These are phyloP conservation scores for Rubia tinctorum DNA, from an alignment of 305 asterid species.

Conservation along the genomic window DNA sequence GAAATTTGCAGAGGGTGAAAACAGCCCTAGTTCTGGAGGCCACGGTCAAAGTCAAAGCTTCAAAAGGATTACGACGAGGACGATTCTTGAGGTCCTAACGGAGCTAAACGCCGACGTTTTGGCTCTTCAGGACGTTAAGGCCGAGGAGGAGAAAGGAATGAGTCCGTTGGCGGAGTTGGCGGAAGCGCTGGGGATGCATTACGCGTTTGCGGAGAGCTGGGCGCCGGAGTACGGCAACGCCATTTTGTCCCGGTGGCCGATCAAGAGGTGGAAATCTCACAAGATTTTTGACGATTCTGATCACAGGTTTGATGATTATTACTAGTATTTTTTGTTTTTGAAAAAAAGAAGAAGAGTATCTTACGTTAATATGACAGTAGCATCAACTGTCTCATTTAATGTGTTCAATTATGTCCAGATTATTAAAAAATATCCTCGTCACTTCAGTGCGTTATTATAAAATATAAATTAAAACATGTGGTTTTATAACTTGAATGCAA, in stretches of 20 bases:
- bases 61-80: constrained; percentile 22
- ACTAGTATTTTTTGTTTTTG: no score
- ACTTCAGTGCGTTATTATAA: no score
- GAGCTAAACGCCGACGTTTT: constrained; percentile 81
- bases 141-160: constrained; percentile 92
- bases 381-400: no score
- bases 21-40: not conserved
- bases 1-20: constrained; percentile 27
- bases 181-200: constrained; percentile 78
- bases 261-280: constrained; percentile 78
- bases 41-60: constrained; percentile 13
- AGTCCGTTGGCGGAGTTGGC: constrained; percentile 88
- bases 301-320: no score
- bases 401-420: no score
- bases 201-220: constrained; percentile 97
- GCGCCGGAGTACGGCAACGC: constrained; percentile 98
- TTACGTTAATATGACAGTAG: no score
- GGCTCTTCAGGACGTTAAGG: constrained; percentile 92
- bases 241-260: constrained; percentile 82
- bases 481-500: no score
- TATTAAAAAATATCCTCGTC: no score
- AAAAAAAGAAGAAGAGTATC: no score
- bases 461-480: no score
- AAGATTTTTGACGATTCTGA: constrained; percentile 80
- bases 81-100: constrained; percentile 60